phyloP scores from a whole-genome alignment of 2,329 filamentous ascomycete genomes.

The Stemphylium beticola region DNA sequence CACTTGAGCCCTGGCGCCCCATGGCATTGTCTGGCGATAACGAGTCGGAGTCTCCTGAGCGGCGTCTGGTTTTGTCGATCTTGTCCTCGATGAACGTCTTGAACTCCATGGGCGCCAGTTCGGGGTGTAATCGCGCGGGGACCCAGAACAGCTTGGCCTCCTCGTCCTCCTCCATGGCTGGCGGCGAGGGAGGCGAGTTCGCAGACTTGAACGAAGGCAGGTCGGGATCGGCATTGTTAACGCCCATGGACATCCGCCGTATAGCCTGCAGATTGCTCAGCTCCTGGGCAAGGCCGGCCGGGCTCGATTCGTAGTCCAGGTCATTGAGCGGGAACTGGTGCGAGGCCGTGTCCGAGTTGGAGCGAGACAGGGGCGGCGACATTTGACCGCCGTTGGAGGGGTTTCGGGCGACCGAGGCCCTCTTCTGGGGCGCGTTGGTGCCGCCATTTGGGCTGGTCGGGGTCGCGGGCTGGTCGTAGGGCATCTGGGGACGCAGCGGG shows the following conservation, averaged over 20 bases:
- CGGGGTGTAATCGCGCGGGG: constrained; percentile 89
- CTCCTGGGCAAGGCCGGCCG: constrained; percentile 88
- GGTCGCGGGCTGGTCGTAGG: constrained; percentile 14
- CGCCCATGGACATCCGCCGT: constrained; percentile 93
- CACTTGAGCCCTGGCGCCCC: constrained; percentile 61
- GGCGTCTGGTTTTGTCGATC: constrained; percentile 85
- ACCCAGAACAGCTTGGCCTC: constrained; percentile 95
- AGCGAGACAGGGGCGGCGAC: constrained; percentile 50
- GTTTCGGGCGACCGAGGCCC: constrained; percentile 18
- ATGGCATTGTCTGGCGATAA: constrained; percentile 64
- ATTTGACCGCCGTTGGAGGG: constrained; percentile 29
- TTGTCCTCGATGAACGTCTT: constrained; percentile 95
- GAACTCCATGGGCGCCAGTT: constrained; percentile 94
- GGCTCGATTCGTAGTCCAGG: constrained; percentile 87
- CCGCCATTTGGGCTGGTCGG: constrained; percentile 29
- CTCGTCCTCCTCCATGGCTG: constrained; percentile 77
- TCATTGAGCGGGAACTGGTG: constrained; percentile 77
- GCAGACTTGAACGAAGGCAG: constrained; percentile 71
- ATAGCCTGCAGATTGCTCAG: constrained; percentile 90
- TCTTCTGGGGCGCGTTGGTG: constrained; percentile 14
- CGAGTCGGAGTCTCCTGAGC: constrained; percentile 71
- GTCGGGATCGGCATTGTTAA: constrained; percentile 73
- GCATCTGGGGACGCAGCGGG: constrained; percentile 48
- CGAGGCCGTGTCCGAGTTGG: constrained; percentile 54
- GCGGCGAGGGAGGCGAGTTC: constrained; percentile 71